Percentiles rank a stretch among this genome's conserved stretches.
These are phyloP conservation scores for Fusarium lateritium DNA, from an alignment of 2,329 filamentous ascomycete species.

Conservation along the genomic window DNA sequence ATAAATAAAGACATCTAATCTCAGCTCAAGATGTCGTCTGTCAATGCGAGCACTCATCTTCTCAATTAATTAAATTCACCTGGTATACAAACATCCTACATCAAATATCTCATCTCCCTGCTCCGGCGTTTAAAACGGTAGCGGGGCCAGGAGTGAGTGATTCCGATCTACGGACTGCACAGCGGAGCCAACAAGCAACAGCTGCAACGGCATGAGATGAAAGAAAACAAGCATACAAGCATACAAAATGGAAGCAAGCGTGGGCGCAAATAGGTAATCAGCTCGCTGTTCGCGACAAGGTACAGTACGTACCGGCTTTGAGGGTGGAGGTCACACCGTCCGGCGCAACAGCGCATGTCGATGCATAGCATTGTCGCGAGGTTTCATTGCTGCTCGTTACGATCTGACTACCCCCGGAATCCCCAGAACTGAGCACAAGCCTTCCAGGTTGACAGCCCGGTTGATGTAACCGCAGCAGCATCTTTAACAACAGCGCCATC, in stretches of 20 bases:
- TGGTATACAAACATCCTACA: constrained; percentile 11
- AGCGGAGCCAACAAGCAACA: constrained; percentile 2
- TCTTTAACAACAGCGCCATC: constrained; percentile 2
- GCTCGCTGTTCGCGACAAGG: constrained; percentile 10
- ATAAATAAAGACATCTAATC: constrained; percentile 2
- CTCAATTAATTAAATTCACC: background rate
- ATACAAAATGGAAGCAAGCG: background rate
- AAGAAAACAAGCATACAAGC: constrained; percentile 20
- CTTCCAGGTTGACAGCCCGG: background rate
- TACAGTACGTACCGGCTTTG: constrained; percentile 27
- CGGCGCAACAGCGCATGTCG: constrained; percentile 18
- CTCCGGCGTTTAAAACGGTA: constrained; percentile 28
- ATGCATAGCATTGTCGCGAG: constrained; percentile 33
- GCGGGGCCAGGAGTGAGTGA: constrained; percentile 17
- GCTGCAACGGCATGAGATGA: constrained; percentile 14
- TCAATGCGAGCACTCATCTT: background rate
- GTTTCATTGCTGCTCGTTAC: constrained; percentile 17
- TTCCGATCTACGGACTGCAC: constrained; percentile 13
- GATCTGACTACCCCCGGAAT: constrained; percentile 14
- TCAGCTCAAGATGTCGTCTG: background rate
- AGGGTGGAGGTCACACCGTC: constrained; percentile 20
- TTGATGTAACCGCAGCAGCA: constrained; percentile 25
- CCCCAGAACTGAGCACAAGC: constrained; percentile 1
- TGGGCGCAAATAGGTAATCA: constrained; percentile 26
- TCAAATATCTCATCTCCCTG: constrained; percentile 7